phyloP scores from a whole-genome alignment of 2,329 filamentous ascomycete species.

The Fusarium sp. region DNA sequence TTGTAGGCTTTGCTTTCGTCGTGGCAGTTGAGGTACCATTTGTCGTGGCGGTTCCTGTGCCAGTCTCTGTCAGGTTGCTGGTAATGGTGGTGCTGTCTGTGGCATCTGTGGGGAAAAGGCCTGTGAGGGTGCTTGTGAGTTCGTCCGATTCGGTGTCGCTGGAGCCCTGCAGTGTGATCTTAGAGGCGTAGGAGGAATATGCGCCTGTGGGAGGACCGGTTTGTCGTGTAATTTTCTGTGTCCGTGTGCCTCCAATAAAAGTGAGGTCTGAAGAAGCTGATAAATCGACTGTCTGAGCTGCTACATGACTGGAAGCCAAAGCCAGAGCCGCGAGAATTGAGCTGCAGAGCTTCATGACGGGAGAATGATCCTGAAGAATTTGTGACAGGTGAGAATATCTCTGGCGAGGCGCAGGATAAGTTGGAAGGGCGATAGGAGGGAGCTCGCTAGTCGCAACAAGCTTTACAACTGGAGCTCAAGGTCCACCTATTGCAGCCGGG shows the following conservation, averaged over 20 bases:
- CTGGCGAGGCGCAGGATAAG: constrained; percentile 1
- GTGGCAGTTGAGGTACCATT: constrained; percentile 48
- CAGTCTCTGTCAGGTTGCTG: constrained; percentile 56
- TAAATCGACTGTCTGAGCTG: constrained; percentile 47
- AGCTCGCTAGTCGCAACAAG: constrained; percentile 22
- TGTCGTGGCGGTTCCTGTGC: constrained; percentile 50
- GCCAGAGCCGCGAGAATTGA: constrained; percentile 41
- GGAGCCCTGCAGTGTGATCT: constrained; percentile 37
- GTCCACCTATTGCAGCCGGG: constrained; percentile 6
- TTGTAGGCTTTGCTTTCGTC: constrained; percentile 61
- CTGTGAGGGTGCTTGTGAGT: constrained; percentile 59
- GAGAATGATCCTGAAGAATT: neutral
- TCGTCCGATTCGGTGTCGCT: constrained; percentile 34
- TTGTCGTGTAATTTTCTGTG: constrained; percentile 53
- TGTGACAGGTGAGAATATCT: neutral
- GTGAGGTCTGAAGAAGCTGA: constrained; percentile 51
- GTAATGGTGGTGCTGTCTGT: constrained; percentile 46
- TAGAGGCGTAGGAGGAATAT: constrained; percentile 43
- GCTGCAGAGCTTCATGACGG: constrained; percentile 42
- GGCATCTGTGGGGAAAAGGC: constrained; percentile 54
- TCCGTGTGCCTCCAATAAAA: constrained; percentile 54
- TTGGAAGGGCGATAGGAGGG: constrained; percentile 8
- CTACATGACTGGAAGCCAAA: constrained; percentile 39
- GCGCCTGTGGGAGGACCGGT: constrained; percentile 47
- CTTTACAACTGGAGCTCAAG: constrained; percentile 8